Evolutionary conservation across 1,139 yeast genomes (phyloP), one percentile per base, ranked within the genome.

Genomic region (Nematodospora anomalae): DNA sequence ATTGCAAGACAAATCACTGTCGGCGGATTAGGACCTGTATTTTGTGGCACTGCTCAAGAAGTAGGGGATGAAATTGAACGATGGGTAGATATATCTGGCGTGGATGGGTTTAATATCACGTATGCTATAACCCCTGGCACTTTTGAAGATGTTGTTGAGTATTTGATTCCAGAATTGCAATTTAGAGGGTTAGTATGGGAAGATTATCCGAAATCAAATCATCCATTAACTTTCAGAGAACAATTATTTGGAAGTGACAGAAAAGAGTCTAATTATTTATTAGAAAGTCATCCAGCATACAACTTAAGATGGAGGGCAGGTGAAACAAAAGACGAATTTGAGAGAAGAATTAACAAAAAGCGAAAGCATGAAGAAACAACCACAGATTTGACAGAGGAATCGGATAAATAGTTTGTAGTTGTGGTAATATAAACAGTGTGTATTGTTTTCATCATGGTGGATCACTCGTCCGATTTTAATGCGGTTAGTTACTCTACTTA

Each of bases 261-360:
- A n/a, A 46, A 50, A 4, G 61, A 56, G 14, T 49, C 58, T 8
- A 39, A 42, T 16, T 58, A 41, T 41, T 46, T 57, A 12, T 44
- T 41, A 29, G 51, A 50, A 8, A 41, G 51, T 44, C 74, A 69
- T 41, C 71, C 71, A 13, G 73, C 74, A 7, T 45, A 66, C 44
- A 52, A 51, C 2, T 51, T 66, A 28, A 63, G 70, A 52, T 69
- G 75, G 75, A 54, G 51, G 33, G 58, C 61, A 9, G 66, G 63
- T 16, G 67, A 59, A 38, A 38, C 65, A 1, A 62, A 56, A 42
- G 67, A 61, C 37, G 67, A 64, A 16, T 65, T 64, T 42, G 74
- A 67, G 38, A 42, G 46, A 36, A 35, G 44, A 35, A 20, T 42
- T 20, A 39, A 30, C n/a, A 42, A 42, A 21, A 43, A 41, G 34